Evolutionary conservation across 202 grass and related monocot species (phyloP), one percentile per base, ranked within the genome.

Genomic region (Zoysia matrella): DNA sequence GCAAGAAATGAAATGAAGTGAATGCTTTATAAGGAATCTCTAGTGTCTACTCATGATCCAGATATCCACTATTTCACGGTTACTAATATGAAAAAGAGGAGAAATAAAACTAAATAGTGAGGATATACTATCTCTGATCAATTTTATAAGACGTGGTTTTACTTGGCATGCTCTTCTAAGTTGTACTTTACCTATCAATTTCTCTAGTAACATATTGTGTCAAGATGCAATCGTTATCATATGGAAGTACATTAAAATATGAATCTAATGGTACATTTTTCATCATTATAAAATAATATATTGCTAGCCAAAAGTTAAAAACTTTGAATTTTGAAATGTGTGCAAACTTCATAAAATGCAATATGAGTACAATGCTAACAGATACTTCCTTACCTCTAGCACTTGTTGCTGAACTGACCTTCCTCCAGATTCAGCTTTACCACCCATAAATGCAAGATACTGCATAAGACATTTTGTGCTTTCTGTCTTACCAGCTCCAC

Each of bases 401-500:
- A 98, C 91, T 93, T 98, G 90, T 77, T 98, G 95, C 76, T 98
- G 92, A 79, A 98, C 92, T 30, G 90, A 90, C 73, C 92, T 84
- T 84, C 84, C 91, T 54, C 78, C 89, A 78, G 84, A 80, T 91
- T 87, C 84, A 86, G 72, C 79, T 70, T 90, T 94, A 71, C 95
- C 92, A 80, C 95, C 95, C 95, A 98, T 95, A 86, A 79, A 91
- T 83, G 95, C 95, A 84, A 98, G 92, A 91, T 93, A 98, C 65
- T 88, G 88, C 95, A 98, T 98, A 84, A 98, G 92, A 68, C 75
- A 88, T 87, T 98, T 98, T 61, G 95, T 98, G 85, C 92, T 98
- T 86, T 98, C 95, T 76, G 95, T 98, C 87, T 98, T 98, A 69
- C 95, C 95, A 73, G 95, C 95, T 56, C 95, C 95, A 95, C 95